Conservation (phyloP, 2,329 filamentous ascomycete genomes). For the Canariomyces notabilis region DNA sequence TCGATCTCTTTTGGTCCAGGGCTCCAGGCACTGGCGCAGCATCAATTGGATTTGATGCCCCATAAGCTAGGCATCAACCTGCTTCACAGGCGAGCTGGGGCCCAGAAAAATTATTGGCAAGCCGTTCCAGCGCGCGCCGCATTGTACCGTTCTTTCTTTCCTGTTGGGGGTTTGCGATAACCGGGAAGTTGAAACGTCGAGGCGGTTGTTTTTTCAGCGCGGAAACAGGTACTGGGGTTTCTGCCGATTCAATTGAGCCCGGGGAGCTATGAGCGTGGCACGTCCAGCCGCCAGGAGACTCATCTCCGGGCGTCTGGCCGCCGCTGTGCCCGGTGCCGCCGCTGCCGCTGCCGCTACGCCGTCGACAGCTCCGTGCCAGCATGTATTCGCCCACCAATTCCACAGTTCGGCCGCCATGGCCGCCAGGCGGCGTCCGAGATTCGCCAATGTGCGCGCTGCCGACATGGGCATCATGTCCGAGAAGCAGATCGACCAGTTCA, state of each 20-base stretch:
- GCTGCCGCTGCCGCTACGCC: conserved; percentile 20
- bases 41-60: conserved; percentile 2
- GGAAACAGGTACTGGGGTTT: conserved; percentile 5
- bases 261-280: conserved; percentile 47
- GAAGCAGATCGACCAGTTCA: conserved; percentile 40
- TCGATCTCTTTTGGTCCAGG: neutral
- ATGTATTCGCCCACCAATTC: conserved; percentile 36
- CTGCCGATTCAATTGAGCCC: conserved; percentile 14
- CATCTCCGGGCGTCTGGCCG: conserved; percentile 45
- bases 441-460: conserved; percentile 48
- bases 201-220: conserved; percentile 2
- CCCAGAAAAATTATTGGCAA: conserved; percentile 23
- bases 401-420: conserved; percentile 47
- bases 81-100: conserved; percentile 13
- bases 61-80: conserved; percentile 10
- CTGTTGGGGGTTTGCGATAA: conserved; percentile 6
- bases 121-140: conserved; percentile 1
- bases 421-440: conserved; percentile 44
- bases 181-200: conserved; percentile 3
- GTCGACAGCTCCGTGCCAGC: conserved; percentile 25
- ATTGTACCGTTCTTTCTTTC: neutral
- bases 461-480: conserved; percentile 47
- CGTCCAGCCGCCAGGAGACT: conserved; percentile 48
- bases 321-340: conserved; percentile 28
- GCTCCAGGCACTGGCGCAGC: too few relatives aligned